Conservation (phyloP, 2,329 filamentous ascomycete genomes). For the Coniochaeta pulveracea region DNA sequence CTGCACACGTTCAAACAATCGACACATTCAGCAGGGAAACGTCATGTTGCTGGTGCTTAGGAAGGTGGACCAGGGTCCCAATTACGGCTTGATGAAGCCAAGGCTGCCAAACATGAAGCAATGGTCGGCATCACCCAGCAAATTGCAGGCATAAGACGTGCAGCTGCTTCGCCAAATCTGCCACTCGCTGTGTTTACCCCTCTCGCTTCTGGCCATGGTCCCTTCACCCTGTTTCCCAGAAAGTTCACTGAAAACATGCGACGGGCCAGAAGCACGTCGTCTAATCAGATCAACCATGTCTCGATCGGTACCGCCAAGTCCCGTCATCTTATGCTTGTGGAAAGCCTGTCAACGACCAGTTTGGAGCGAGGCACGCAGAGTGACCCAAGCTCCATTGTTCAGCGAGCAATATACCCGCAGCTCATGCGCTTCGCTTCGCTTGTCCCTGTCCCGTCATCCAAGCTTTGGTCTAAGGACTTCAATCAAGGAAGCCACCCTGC, state of each 20-base stretch:
- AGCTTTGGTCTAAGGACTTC: no score
- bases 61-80: not conserved
- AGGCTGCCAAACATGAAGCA: not conserved
- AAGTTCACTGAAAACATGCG: not conserved
- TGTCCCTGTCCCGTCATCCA: no score
- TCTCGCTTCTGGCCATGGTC: not conserved
- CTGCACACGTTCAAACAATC: not conserved
- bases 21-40: no score
- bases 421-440: no score
- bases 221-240: not conserved
- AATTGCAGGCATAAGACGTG: constrained; percentile 1
- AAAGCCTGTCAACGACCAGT: not conserved
- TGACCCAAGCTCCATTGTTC: no score
- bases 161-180: no score
- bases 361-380: no score
- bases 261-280: no score
- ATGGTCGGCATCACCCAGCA: not conserved
- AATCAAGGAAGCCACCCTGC: no score
- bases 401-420: no score
- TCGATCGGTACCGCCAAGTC: not conserved
- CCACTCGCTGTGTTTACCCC: not conserved
- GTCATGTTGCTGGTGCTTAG: not conserved
- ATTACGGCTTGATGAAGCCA: not conserved
- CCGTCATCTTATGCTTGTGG: not conserved
- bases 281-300: no score